Evolutionary conservation across 371 early-diverging fungal species (phyloP), one percentile per base, ranked within the genome.

Genomic region (Gilbertella persicaria): DNA sequence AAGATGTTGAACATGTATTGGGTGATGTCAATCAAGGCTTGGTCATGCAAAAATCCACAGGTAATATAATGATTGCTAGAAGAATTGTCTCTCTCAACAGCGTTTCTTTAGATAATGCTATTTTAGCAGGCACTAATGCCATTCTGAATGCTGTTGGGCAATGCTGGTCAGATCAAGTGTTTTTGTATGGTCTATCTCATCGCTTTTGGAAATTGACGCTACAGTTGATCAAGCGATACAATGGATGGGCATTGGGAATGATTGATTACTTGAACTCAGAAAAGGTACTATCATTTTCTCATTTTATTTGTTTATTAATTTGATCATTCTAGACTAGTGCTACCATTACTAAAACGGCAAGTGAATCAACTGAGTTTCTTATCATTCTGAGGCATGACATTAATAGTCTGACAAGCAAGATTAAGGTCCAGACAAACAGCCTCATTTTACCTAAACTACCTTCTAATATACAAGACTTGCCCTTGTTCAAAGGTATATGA

Each of bases 161-260:
- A 19, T 88, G 90, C 50, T 92, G 90, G 90, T 76, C 85, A 4
- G 78, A 85, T 17, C 58, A 79, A 14, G 77, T 91, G 6, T 92
- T 70, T 54, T 58, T 91, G 5, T 79, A 74, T 44, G 79, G 81
- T 0, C 54, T 90, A 6, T 72, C 85, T 0, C 73, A 81, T 59
- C 75, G 83, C 19, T 89, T 91, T 39, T 92, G 89, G 88, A 86
- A 85, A 57, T 67, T 92, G 41, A 87, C 90, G 0, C 48, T 92
- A 20, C 90, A 91, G 67, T 75, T 88, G 53, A 42, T 81, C 14
- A 64, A 67, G 43, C 69, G 85, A 46, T 84, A 83, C 38, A 53
- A 52, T 9, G 14, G 57, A 17, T 84, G 85, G 85, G 60, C 64
- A 1, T 37, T 46, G 3, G 57, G 44, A n/a, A 26, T n/a, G 6